phyloP scores from a whole-genome alignment of 805 yeast genomes.

The Suhomyces prunicola region DNA sequence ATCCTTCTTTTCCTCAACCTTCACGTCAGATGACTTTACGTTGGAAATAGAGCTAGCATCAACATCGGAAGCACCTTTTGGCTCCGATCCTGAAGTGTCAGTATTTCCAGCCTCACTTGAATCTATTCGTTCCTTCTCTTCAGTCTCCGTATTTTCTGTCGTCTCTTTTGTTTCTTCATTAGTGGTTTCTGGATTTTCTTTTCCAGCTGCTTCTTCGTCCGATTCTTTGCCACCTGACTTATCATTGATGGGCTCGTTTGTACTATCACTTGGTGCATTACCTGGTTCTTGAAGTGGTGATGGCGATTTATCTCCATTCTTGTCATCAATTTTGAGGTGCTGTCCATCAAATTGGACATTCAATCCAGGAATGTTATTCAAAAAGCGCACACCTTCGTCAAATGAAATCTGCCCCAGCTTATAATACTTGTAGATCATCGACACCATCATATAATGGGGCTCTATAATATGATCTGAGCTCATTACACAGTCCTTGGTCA shows the following conservation, averaged over 20 bases:
- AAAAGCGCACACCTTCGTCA: conserved; percentile 33
- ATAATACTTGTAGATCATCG: conserved; percentile 56
- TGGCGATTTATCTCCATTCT: background rate
- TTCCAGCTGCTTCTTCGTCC: background rate
- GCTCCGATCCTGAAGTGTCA: conserved; percentile 2
- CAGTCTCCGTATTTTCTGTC: conserved; percentile 6
- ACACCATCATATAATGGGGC: conserved; percentile 68
- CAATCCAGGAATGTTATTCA: conserved; percentile 38
- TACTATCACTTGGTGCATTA: no score
- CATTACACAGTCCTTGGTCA: conserved; percentile 36
- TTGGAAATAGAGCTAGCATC: background rate
- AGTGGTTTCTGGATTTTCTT: background rate
- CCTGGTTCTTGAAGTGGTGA: background rate
- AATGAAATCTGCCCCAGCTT: conserved; percentile 31
- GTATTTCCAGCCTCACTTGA: background rate
- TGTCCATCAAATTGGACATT: background rate
- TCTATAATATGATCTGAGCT: conserved; percentile 63
- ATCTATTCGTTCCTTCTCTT: conserved; percentile 13
- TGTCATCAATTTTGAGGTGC: background rate
- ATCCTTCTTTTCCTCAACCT: conserved; percentile 2
- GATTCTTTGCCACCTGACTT: no score
- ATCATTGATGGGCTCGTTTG: background rate
- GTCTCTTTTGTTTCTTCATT: background rate
- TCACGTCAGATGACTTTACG: background rate
- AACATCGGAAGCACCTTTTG: background rate